These are phyloP conservation scores for Sporobolomyces phaffii DNA, from an alignment of 768 basidiomycete species.

Conservation along the genomic window DNA sequence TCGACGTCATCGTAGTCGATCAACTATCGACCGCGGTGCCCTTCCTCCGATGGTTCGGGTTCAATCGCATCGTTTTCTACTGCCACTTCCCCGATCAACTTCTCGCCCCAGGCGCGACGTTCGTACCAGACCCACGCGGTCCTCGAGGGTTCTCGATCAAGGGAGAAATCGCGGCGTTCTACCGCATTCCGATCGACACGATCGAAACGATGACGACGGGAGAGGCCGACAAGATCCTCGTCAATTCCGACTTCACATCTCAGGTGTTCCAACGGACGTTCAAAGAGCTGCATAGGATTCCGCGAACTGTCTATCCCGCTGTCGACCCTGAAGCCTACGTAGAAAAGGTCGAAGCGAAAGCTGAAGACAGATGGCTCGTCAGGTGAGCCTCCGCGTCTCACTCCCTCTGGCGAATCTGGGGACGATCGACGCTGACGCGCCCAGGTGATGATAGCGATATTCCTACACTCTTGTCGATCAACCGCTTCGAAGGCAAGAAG, in stretches of 20 bases:
- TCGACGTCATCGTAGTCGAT: slow-evolving; percentile 87
- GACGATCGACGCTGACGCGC: not conserved
- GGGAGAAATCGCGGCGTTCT: slow-evolving; percentile 59
- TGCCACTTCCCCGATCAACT: slow-evolving; percentile 98
- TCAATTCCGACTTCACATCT: slow-evolving; percentile 87
- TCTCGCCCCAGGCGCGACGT: slow-evolving; percentile 53
- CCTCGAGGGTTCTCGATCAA: slow-evolving; percentile 17
- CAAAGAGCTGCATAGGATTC: slow-evolving; percentile 57
- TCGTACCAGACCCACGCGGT: slow-evolving; percentile 11
- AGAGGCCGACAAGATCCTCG: slow-evolving; percentile 82
- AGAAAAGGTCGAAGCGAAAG: slow-evolving; percentile 46
- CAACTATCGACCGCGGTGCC: slow-evolving; percentile 91
- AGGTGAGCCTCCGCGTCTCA: slow-evolving; percentile 1
- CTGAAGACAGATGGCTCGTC: slow-evolving; percentile 49
- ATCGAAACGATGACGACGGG: slow-evolving; percentile 81
- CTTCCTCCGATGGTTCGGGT: slow-evolving; percentile 60
- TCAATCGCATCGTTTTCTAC: slow-evolving; percentile 87
- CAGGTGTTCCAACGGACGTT: slow-evolving; percentile 72
- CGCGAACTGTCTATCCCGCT: slow-evolving; percentile 87
- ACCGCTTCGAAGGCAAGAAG: slow-evolving; percentile 95
- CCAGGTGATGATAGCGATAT: slow-evolving; percentile 49
- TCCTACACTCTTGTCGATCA: slow-evolving; percentile 74
- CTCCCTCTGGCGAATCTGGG: not conserved
- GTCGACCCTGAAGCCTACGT: slow-evolving; percentile 76
- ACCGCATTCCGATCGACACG: slow-evolving; percentile 83